These are phyloP conservation scores for Leucaena leucocephala DNA, from an alignment of 306 rosid genomes.

Conservation along the genomic window DNA sequence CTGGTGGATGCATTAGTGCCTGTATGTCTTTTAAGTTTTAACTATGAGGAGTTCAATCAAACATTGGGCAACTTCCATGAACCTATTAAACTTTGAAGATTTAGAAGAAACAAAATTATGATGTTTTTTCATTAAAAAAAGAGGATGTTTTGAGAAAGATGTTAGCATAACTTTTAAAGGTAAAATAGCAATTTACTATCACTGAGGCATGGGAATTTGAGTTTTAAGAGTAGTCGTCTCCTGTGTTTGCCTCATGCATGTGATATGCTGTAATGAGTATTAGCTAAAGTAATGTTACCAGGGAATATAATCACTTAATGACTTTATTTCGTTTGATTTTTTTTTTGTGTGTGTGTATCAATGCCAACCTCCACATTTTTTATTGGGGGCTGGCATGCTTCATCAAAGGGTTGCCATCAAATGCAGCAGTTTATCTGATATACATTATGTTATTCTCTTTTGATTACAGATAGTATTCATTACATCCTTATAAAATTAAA, in stretches of 20 bases:
- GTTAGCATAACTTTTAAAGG: neutral
- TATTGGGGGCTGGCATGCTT: neutral
- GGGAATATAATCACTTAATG: neutral
- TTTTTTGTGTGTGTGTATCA: neutral
- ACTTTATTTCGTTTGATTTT: neutral
- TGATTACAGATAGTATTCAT: conserved; percentile 22
- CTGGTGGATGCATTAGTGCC: neutral
- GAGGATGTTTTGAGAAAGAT: neutral
- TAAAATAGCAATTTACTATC: neutral
- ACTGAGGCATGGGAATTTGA: neutral
- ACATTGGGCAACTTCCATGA: neutral
- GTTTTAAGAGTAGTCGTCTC: neutral
- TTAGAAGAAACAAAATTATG: neutral
- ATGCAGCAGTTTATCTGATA: neutral
- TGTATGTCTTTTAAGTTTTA: neutral
- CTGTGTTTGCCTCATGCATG: neutral
- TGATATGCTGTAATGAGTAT: neutral
- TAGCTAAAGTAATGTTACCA: neutral
- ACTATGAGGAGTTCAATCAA: conserved; percentile 16
- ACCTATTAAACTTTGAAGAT: neutral
- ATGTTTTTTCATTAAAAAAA: neutral
- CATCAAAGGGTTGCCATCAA: conserved; percentile 6
- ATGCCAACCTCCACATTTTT: neutral
- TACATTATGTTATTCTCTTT: conserved; percentile 1
- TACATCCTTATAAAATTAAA: conserved; percentile 23